These are phyloP conservation scores for Epichloe amarillans DNA, from an alignment of 2,329 filamentous ascomycete genomes.

Conservation along the genomic window DNA sequence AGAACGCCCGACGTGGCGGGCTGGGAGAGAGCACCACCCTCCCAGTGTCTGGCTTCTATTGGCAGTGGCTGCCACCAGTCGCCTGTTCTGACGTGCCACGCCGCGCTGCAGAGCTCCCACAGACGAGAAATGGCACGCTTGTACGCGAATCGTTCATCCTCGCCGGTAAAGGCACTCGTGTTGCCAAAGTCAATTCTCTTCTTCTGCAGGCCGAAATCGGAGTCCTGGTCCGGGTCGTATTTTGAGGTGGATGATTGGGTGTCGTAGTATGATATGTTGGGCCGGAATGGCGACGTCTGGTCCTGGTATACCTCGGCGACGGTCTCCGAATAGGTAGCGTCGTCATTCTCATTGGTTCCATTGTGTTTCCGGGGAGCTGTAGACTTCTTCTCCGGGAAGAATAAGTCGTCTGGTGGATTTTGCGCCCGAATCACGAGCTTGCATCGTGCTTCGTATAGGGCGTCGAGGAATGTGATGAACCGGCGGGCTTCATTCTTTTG, in stretches of 20 bases:
- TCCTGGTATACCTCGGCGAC: conserved; percentile 64
- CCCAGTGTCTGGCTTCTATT: conserved; percentile 53
- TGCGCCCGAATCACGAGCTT: conserved; percentile 58
- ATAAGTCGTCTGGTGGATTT: conserved; percentile 57
- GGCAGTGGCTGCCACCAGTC: conserved; percentile 63
- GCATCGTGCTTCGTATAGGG: conserved; percentile 69
- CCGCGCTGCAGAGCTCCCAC: conserved; percentile 66
- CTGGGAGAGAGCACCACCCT: conserved; percentile 24
- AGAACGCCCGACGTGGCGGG: conserved; percentile 7
- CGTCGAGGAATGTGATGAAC: conserved; percentile 70
- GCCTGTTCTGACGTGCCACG: conserved; percentile 54
- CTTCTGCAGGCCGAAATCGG: conserved; percentile 33
- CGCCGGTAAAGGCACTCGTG: conserved; percentile 57
- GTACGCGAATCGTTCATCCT: conserved; percentile 73
- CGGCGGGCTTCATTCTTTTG: conserved; percentile 72
- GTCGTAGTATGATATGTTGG: conserved; percentile 59
- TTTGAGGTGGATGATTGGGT: conserved; percentile 29
- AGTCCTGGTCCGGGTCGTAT: conserved; percentile 45
- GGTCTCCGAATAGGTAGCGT: conserved; percentile 31
- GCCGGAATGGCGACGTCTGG: conserved; percentile 60
- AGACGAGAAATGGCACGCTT: conserved; percentile 63
- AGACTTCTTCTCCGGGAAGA: conserved; percentile 52
- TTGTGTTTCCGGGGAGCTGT: neutral
- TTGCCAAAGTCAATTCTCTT: conserved; percentile 51
- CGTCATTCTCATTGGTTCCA: conserved; percentile 13